These are phyloP conservation scores for Candida albicans DNA, from an alignment of 1,139 yeast species.

Conservation along the genomic window DNA sequence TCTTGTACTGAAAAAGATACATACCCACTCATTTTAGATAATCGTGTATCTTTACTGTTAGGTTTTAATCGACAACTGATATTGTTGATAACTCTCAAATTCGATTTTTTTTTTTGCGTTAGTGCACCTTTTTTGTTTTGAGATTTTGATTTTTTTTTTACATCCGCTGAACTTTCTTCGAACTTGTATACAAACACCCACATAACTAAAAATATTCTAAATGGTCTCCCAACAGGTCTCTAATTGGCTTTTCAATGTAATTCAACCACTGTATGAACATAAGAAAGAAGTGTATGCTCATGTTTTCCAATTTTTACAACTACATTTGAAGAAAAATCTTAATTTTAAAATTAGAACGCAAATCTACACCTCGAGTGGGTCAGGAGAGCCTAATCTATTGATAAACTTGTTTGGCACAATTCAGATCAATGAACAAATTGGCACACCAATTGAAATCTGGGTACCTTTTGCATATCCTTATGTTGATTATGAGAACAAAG, in stretches of 20 bases:
- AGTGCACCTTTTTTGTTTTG: not conserved
- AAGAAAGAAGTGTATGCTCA: conserved; percentile 61
- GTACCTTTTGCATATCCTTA: conserved; percentile 70
- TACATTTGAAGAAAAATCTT: conserved; percentile 37
- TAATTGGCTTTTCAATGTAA: conserved; percentile 45
- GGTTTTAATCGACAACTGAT: too few relatives aligned
- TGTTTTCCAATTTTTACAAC: conserved; percentile 52
- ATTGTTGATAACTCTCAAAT: too few relatives aligned
- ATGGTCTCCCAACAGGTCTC: conserved; percentile 38
- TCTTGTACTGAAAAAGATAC: conserved; percentile 10
- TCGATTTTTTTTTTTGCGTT: conserved; percentile 4
- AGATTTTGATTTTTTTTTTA: not conserved
- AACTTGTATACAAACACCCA: not conserved
- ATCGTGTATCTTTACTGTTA: not conserved
- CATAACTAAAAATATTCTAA: not conserved
- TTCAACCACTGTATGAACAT: conserved; percentile 53
- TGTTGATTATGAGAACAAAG: conserved; percentile 23
- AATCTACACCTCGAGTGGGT: conserved; percentile 55
- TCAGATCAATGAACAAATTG: conserved; percentile 29
- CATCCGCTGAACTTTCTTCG: not conserved
- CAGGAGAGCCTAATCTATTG: conserved; percentile 61
- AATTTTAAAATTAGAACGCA: conserved; percentile 66
- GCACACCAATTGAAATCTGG: conserved; percentile 75
- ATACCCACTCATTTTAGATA: conserved; percentile 26
- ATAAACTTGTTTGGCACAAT: conserved; percentile 65